Conservation (phyloP, 768 basidiomycete genomes). For the Boletus subcaerulescens region DNA sequence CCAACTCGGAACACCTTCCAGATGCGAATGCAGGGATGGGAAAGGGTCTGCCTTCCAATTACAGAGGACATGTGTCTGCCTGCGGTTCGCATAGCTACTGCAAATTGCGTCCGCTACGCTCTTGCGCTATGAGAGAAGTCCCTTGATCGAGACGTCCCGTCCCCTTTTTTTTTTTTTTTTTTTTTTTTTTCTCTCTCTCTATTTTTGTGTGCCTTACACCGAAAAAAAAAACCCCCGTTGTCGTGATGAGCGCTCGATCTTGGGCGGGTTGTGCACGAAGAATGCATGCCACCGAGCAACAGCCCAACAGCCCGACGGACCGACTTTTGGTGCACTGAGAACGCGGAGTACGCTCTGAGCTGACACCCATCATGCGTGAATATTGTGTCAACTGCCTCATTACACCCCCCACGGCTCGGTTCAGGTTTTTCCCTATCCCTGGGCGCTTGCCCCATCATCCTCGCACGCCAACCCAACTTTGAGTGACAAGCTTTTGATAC, state of each 20-base stretch:
- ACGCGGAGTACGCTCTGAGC: conserved; percentile 27
- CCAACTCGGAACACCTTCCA: conserved; percentile 17
- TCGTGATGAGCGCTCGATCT: not conserved
- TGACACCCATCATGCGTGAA: not conserved
- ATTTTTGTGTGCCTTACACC: conserved; percentile 18
- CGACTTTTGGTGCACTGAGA: not conserved
- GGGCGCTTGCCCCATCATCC: conserved; percentile 4
- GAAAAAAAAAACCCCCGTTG: conserved; percentile 12
- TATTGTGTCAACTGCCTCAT: not conserved
- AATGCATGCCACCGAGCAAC: no score
- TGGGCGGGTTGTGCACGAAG: not conserved
- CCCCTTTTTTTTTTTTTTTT: conserved; percentile 15
- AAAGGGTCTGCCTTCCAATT: conserved; percentile 23
- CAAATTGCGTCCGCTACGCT: conserved; percentile 27
- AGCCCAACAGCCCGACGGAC: not conserved
- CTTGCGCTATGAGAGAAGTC: conserved; percentile 20
- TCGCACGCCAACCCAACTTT: conserved; percentile 8
- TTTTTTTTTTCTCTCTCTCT: not conserved
- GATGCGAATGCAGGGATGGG: conserved; percentile 21
- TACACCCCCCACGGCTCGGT: not conserved
- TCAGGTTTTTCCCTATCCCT: conserved; percentile 10
- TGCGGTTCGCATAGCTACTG: conserved; percentile 26
- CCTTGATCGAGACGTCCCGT: not conserved
- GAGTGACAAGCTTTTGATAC: conserved; percentile 24
- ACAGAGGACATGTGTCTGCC: conserved; percentile 26